Evolutionary conservation across 1,139 yeast genomes (phyloP), one percentile per base, ranked within the genome.

Genomic region (Pichia sp.): DNA sequence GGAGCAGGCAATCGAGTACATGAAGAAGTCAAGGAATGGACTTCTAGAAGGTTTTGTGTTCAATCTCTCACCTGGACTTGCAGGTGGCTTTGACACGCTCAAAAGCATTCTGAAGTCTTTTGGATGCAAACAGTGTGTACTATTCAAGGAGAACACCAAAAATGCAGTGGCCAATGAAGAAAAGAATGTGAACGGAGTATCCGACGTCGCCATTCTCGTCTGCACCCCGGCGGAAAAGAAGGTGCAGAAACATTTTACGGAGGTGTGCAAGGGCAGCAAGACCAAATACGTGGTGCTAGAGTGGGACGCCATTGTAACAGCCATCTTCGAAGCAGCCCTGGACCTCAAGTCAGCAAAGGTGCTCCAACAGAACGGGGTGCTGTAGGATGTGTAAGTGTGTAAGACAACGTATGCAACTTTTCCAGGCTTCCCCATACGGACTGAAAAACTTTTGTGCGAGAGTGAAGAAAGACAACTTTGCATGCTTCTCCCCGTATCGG

Each of bases 251-350:
- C 66, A 64, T 37, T 76, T 80, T 57, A 70, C 68, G 45, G 69
- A 70, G 28, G 51, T 69, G 10, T 58, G 72, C 19, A 61, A 65
- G 4, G 21, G 39, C 1, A 69, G 66, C 3, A 60, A 62, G 8
- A 54, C 52, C 1, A 53, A 51, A 5, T 58, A 54, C 22, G 62
- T 63, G 6, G 71, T 79, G 1, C 74, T 83, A 9, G 85, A 81
- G 55, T 83, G 89, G 89, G 81, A 83, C 53, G 82, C 87, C 86
- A 78, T 85, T 55, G 83, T 83, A 9, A 69, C 74, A 51, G 74
- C 82, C 46, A 79, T 84, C 0, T 83, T 83, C 64, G 72, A 72
- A 39, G 57, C 44, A 10, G 42, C 23, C 3, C n/a, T 52, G 12
- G 31, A 37, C 1, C 18, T 52, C 7, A 43, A 28, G 7, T 39